These are phyloP conservation scores for Penicillium verrucosum DNA, from an alignment of 2,329 filamentous ascomycete genomes.

Conservation along the genomic window DNA sequence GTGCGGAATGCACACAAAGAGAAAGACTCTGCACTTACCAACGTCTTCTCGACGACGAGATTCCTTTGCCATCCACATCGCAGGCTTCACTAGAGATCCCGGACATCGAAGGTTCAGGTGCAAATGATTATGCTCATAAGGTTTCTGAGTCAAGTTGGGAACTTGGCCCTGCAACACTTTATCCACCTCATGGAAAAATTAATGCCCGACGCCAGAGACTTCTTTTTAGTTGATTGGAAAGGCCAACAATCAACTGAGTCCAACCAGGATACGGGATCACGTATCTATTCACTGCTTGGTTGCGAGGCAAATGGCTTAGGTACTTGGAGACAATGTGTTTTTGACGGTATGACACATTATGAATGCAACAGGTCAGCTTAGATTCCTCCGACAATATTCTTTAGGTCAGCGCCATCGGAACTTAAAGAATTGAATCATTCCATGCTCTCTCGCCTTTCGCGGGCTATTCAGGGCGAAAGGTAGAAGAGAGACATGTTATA, in stretches of 20 bases:
- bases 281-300: not conserved
- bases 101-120: not conserved
- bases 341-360: not conserved
- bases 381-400: not conserved
- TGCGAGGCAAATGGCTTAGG: not conserved
- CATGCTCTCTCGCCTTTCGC: not conserved
- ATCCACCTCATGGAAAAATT: not conserved
- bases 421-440: not conserved
- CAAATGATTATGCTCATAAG: not conserved
- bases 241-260: rapidly evolving
- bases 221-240: not conserved
- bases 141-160: not conserved
- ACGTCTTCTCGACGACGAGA: constrained; percentile 11
- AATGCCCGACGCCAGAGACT: not conserved
- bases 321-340: not conserved
- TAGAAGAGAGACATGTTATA: not conserved
- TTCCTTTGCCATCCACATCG: not conserved
- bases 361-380: not conserved
- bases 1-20: constrained; percentile 23
- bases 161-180: constrained; percentile 3
- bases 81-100: not conserved
- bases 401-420: not conserved
- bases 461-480: not conserved
- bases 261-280: not conserved
- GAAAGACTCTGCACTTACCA: constrained; percentile 24